These are phyloP conservation scores for Coniella vitis DNA, from an alignment of 2,329 filamentous ascomycete species.

Conservation along the genomic window DNA sequence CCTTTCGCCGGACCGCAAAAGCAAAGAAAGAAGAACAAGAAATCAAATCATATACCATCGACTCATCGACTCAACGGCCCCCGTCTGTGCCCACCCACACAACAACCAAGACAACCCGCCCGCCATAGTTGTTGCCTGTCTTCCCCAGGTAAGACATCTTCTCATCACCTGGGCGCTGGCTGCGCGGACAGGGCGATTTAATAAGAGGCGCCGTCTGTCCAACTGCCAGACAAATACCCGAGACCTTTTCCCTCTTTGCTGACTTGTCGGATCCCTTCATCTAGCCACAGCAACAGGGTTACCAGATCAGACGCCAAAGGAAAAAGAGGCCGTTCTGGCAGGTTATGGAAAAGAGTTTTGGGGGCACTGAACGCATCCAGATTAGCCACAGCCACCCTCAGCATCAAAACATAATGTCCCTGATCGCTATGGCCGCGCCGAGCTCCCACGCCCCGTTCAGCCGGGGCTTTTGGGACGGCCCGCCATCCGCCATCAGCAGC, in stretches of 20 bases:
- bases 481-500: too few species aligned
- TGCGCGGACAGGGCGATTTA: background rate
- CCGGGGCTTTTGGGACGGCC: conserved; percentile 34
- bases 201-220: too few species aligned
- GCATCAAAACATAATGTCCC: conserved; percentile 39
- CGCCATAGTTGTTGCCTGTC: too few species aligned
- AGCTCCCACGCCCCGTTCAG: conserved; percentile 34
- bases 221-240: conserved; percentile 2
- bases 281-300: conserved; percentile 5
- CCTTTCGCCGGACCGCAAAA: too few species aligned
- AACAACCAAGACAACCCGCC: too few species aligned
- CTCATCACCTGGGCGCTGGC: background rate
- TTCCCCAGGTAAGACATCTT: conserved; percentile 15
- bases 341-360: conserved; percentile 37
- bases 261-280: conserved; percentile 4
- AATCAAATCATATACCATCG: too few species aligned
- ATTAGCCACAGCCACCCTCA: conserved; percentile 21
- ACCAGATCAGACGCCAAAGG: too few species aligned
- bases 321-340: background rate
- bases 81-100: too few species aligned
- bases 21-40: too few species aligned
- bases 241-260: conserved; percentile 9
- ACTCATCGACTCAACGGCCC: too few species aligned
- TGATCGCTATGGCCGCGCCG: conserved; percentile 40
- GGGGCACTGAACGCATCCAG: conserved; percentile 24